Base-by-base conservation (phyloP, 202 grass and related monocot genomes). In the Thinopyrum obtusiflorum region DNA sequence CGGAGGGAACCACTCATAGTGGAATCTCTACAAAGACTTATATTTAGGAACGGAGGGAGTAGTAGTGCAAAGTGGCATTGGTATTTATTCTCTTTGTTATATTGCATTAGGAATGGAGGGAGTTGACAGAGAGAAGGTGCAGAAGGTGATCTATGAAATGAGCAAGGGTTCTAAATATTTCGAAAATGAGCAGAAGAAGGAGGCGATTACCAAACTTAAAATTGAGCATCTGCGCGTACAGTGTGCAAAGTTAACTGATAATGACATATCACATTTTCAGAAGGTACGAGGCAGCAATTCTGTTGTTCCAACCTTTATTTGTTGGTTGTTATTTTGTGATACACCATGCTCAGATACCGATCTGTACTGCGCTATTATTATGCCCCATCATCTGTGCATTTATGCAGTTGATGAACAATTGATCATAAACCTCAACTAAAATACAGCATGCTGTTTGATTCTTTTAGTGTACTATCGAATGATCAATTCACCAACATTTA, bases 151-250 rank as follows among this genome's bases (percentile, higher is more conserved):
- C 25, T 96, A 95, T 71, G 91, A 94, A 77, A 92, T 92, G 91
- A 98, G 93, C 80, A 94, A 98, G 78, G 96, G 96, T 29, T 98
- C 93, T 42, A 95, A 98, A 35, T 98, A 94, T 89, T 98, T 95
- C 12, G 89, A 98, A 87, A 95, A 98, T 68, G 93, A 98, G 87
- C 88, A 94, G 85, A 87, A 90, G 78, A 98, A 98, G 80, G 96
- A 98, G 69, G 82, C 84, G 37, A 78, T 88, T 60, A 88, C 78
- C 15, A 95, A 89, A 76, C 96, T 91, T 57, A 98, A 94, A 90
- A 89, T 98, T 33, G 89, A 92, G 46, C 92, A 90, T 82, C 69
- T 98, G 63, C 67, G 66, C 82, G 51, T 67, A 44, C 91, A 92
- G 73, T 81, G 61, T 55, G 77, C 88, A 65, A 89, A 88, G 59